A percentile compares a stretch with the other conserved stretches of the same genome.
Evolutionary conservation across 768 basidiomycete genomes (phyloP).

Genomic region (Collybia mongolica): DNA sequence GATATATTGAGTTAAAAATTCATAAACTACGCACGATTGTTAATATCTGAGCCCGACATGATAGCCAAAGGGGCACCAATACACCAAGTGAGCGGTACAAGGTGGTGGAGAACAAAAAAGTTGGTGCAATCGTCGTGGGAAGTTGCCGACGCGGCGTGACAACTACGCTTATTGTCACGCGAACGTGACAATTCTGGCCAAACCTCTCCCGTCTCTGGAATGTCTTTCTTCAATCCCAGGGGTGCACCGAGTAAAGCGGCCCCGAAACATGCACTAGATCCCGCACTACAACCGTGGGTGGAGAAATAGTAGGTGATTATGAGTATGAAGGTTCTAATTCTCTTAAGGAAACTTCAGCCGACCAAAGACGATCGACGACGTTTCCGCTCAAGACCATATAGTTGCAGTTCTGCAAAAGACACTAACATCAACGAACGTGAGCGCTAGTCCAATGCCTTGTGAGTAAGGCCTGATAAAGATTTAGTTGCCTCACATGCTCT

Average conservation of each 20-base stretch:
- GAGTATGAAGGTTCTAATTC: not conserved
- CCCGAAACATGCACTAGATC: constrained; percentile 48
- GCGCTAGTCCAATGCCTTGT: constrained; percentile 1
- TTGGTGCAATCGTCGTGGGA: constrained; percentile 28
- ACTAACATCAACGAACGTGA: constrained; percentile 87
- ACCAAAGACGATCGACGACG: constrained; percentile 96
- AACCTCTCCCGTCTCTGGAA: constrained; percentile 17
- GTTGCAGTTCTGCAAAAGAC: constrained; percentile 91
- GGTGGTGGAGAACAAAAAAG: constrained; percentile 18
- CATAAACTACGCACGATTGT: constrained; percentile 27
- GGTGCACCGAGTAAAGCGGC: constrained; percentile 36
- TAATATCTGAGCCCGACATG: constrained; percentile 35
- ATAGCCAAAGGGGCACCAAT: constrained; percentile 25
- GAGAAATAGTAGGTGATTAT: constrained; percentile 89
- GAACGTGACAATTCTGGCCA: constrained; percentile 35
- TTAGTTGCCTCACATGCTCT: constrained; percentile 98
- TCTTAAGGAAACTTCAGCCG: constrained; percentile 50
- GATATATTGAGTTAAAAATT: not conserved
- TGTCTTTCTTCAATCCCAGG: constrained; percentile 68
- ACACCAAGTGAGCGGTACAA: constrained; percentile 7
- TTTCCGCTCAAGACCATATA: constrained; percentile 96
- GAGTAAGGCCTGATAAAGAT: not conserved
- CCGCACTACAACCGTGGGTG: constrained; percentile 87
- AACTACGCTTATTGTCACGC: constrained; percentile 38
- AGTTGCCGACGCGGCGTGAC: constrained; percentile 37